Base-by-base conservation (phyloP, 495 filamentous ascomycete species). In the Sabuloglossum arenarium region DNA sequence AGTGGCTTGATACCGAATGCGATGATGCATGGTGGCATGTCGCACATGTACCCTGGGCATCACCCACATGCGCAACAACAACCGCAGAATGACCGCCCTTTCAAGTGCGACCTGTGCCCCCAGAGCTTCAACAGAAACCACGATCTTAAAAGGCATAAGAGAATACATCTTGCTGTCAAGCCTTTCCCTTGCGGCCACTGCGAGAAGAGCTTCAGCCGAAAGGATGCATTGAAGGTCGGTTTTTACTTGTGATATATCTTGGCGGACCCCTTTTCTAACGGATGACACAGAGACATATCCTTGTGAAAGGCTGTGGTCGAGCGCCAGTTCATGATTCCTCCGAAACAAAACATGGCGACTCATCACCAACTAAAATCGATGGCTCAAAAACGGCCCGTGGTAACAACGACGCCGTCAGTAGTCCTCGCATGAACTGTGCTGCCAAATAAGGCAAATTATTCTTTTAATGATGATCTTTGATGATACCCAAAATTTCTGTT, bases 71-170 rank as follows among this genome's bases (percentile, higher is more conserved):
- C 75, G 1, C 73, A 69, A 16, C 68, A 65, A 53, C 68, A 62
- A 34, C 70, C 71, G 24, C 72, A 76, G 6, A 81, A 81, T 56
- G 91, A 98, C 58, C 78, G 90, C 8, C 91, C 93, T 0, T 98
- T 91, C 72, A 91, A 91, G 63, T 98, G 91, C 65, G 87, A 96
- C 61, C 73, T 84, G 63, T 98, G 93, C 62, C 80, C 85, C 0
- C 86, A 93, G 63, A 85, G 85, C 54, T 98, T 98, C 75, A 98
- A 94, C 65, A 75, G 91, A 6, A 98, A 98, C 56, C 93, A 98
- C 63, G 93, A 98, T 64, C 70, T 98, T 55, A 98, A 98, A 67
- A 78, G 91, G 46, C 91, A 98, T 62, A 94, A 94, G 67, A 72
- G 88, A 56, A 98, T 98, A 56, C 91, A 98, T 68, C 69, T 97